phyloP scores from a whole-genome alignment of 2,329 filamentous ascomycete genomes.

The Colletotrichum sojae region DNA sequence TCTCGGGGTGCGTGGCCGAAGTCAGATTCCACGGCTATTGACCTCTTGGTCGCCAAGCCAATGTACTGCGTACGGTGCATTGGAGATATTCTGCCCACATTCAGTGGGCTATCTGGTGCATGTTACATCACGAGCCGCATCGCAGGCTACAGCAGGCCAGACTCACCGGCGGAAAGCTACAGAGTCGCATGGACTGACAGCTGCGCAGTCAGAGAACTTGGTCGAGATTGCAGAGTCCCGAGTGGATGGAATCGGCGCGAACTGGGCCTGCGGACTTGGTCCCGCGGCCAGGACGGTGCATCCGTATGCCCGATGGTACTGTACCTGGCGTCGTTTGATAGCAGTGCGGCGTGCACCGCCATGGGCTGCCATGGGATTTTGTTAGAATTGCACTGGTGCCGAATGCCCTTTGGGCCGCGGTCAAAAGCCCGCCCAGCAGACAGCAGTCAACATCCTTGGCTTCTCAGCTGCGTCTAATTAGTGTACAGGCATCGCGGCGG shows the following conservation, averaged over 20 bases:
- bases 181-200: conserved; percentile 14
- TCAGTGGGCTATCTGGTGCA: neutral
- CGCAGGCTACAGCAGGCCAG: neutral
- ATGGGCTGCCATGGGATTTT: neutral
- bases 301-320: conserved; percentile 31
- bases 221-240: neutral
- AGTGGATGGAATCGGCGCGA: conserved; percentile 3
- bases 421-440: no score
- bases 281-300: conserved; percentile 20
- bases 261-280: conserved; percentile 4
- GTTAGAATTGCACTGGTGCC: no score
- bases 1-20: conserved; percentile 8
- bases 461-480: neutral
- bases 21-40: neutral
- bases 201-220: neutral
- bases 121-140: conserved; percentile 15
- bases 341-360: neutral
- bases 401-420: no score
- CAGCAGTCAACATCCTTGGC: no score
- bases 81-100: conserved; percentile 30
- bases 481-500: neutral
- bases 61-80: no score
- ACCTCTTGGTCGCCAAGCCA: conserved; percentile 1
- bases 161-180: conserved; percentile 19
- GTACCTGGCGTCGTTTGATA: conserved; percentile 11